These are phyloP conservation scores for Cladophialophora immunda DNA, from an alignment of 2,329 filamentous ascomycete genomes.

Conservation along the genomic window DNA sequence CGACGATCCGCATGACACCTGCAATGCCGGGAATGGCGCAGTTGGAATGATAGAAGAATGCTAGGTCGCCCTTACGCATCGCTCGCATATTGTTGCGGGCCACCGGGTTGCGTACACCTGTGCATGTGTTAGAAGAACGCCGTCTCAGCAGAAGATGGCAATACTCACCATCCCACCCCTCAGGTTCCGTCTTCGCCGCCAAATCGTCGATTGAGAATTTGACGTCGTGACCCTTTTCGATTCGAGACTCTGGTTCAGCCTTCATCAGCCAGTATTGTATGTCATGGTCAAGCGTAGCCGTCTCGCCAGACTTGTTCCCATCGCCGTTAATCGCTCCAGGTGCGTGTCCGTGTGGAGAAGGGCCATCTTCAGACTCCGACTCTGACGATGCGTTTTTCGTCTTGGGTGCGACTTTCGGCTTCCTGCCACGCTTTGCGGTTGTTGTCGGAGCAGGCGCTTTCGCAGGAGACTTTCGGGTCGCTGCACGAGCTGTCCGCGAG, in stretches of 20 bases:
- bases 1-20: constrained; percentile 87
- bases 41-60: constrained; percentile 97
- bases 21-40: constrained; percentile 89
- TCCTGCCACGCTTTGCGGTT: constrained; percentile 14
- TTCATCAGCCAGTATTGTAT: constrained; percentile 81
- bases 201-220: constrained; percentile 95
- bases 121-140: constrained; percentile 14
- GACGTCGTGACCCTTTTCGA: constrained; percentile 87
- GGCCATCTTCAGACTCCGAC: constrained; percentile 6
- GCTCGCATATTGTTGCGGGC: constrained; percentile 88
- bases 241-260: constrained; percentile 84
- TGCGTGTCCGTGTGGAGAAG: constrained; percentile 11
- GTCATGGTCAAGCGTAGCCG: constrained; percentile 34
- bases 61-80: constrained; percentile 91
- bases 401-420: constrained; percentile 1
- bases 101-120: constrained; percentile 42
- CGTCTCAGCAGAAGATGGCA: neutral
- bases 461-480: neutral
- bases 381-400: neutral
- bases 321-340: constrained; percentile 32
- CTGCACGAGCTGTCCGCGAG: neutral
- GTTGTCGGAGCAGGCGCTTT: neutral
- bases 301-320: constrained; percentile 18
- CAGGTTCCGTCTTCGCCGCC: constrained; percentile 73
- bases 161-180: constrained; percentile 86